Percentiles rank a stretch among this genome's conserved stretches.
Conservation (phyloP, 1,284 basidiomycete species). For the Phylloporus gajari region DNA sequence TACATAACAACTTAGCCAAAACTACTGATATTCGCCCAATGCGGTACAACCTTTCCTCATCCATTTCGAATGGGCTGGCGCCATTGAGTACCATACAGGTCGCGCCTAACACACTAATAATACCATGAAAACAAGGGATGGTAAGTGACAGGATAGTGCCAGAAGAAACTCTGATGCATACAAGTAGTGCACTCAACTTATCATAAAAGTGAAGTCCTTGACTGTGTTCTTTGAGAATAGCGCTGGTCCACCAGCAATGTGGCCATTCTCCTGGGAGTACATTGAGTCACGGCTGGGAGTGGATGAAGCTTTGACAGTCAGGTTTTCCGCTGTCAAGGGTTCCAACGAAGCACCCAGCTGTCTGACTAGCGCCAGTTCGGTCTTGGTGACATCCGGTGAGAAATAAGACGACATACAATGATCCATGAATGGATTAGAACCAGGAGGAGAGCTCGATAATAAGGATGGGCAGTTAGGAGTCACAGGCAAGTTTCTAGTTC, state of each 20-base stretch:
- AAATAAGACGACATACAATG: constrained; percentile 88
- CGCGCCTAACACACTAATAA: constrained; percentile 92
- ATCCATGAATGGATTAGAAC: constrained; percentile 89
- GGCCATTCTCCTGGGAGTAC: constrained; percentile 77
- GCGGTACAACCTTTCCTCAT: no score
- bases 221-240: constrained; percentile 91
- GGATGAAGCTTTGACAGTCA: constrained; percentile 79
- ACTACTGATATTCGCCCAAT: no score
- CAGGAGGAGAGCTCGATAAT: constrained; percentile 86
- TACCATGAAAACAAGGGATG: constrained; percentile 58
- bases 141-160: background rate
- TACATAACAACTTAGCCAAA: no score
- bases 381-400: constrained; percentile 88
- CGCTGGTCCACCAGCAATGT: constrained; percentile 89
- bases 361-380: constrained; percentile 86
- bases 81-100: constrained; percentile 46
- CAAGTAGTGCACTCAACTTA: constrained; percentile 95
- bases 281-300: constrained; percentile 57
- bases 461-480: constrained; percentile 88
- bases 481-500: constrained; percentile 68
- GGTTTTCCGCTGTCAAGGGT: constrained; percentile 73
- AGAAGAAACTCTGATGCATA: background rate
- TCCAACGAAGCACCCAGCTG: constrained; percentile 70
- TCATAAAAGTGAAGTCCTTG: constrained; percentile 82
- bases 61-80: no score